Conservation (phyloP, 2,329 filamentous ascomycete species). For the Pestalotiopsis fici region DNA sequence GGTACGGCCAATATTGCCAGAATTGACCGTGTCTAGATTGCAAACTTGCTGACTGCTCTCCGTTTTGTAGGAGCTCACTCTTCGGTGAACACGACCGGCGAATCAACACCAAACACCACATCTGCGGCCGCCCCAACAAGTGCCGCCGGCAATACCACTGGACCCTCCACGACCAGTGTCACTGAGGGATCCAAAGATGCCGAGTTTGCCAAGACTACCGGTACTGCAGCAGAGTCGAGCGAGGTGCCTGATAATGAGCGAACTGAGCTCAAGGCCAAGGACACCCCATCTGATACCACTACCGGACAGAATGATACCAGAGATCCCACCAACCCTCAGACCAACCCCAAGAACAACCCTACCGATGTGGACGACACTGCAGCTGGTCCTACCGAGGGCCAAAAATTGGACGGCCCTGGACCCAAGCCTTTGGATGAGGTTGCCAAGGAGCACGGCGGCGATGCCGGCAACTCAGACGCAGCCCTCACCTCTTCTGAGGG, state of each 20-base stretch:
- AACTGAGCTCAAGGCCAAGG: constrained; percentile 24
- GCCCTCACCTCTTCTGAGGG: constrained; percentile 34
- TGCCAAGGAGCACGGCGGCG: constrained; percentile 27
- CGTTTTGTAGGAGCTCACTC: background rate
- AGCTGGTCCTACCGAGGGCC: constrained; percentile 31
- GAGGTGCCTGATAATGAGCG: constrained; percentile 27
- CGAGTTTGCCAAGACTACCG: constrained; percentile 25
- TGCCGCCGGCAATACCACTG: constrained; percentile 3
- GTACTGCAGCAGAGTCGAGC: constrained; percentile 22
- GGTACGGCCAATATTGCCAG: constrained; percentile 14
- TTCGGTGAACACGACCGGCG: background rate
- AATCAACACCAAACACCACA: constrained; percentile 8
- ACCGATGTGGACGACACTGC: constrained; percentile 36
- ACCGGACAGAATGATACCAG: constrained; percentile 41
- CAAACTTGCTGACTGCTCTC: background rate
- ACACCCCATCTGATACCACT: constrained; percentile 21
- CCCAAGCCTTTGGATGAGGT: constrained; percentile 40
- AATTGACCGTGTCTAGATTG: background rate
- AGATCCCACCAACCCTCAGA: constrained; percentile 34
- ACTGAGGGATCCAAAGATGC: constrained; percentile 11
- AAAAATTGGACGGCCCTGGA: constrained; percentile 41
- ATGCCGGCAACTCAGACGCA: constrained; percentile 21
- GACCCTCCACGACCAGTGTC: background rate
- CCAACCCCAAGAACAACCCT: constrained; percentile 33
- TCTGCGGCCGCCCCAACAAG: background rate